Base-by-base conservation (phyloP, 441 rosid genomes). In the Hypseocharis bilobata region DNA sequence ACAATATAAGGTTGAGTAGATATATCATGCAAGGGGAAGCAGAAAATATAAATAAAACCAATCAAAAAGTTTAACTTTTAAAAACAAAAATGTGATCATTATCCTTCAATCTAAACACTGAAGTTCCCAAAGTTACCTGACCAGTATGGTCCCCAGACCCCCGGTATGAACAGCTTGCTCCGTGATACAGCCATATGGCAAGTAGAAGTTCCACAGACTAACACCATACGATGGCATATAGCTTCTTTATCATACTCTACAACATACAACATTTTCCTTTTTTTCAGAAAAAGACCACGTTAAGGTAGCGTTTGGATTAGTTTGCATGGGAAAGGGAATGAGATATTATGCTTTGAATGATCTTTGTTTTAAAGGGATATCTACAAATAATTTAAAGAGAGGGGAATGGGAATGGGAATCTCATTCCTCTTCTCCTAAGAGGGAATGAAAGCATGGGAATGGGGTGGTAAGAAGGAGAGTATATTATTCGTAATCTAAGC, bases 111-210 rank as follows among this genome's bases (percentile, higher is more conserved):
- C 62, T 38, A 51, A 62, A 54, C 6, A n/a, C 16, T 25, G n/a
- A n/a, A 51, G 6, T n/a, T 71, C 20, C 36, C 23, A 30, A 17
- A 44, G 40, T 26, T 83, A 92, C 98, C 98, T 85, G 98, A 92
- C 98, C 98, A 92, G 76, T 74, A 92, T 64, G 97, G 98, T 25
- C 98, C 98, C 98, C 98, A 92, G 11, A 92, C 94, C n/a, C 98
- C 96, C 62, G 97, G 98, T 67, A 92, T 85, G 65, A 92, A 85
- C 67, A 92, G 82, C 79, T 85, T 92, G 78, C 79, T 84, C 66
- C 69, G 77, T 64, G 96, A 84, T 23, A 92, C 86, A 74, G 92
- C 96, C 98, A 92, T 90, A 73, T 92, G 98, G 75, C 96, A 90
- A 52, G 97, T 90, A 64, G 98, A 92, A 72, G 98, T 92, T 38